Base-by-base conservation (phyloP, 78 protist species). In the Isochrysis galbana region DNA sequence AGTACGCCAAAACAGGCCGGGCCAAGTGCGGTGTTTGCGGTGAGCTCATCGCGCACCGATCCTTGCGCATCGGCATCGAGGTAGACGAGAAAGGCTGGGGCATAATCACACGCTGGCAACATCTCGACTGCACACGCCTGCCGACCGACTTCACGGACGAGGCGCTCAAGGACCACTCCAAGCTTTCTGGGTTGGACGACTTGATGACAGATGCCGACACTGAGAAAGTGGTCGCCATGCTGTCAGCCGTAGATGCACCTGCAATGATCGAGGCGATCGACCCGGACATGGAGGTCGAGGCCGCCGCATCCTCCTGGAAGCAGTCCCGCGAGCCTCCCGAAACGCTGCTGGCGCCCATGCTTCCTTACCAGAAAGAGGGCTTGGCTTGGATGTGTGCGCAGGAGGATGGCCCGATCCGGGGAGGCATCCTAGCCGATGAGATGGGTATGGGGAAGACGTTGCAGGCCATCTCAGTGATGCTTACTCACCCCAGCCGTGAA, bases 371-470 rank as follows among this genome's bases (percentile, higher is more conserved):
- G 91, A 10, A 22, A 17, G 93, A 86, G 47, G 94, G 95, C 34
- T 70, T 93, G 25, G 92, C 84, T 45, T 95, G 96, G 96, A 54
- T 95, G 91, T 5, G 46, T 38, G 41, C 39, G 67, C 96, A 95
- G 78, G 96, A 94, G 90, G 88, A 29, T 23, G 38, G 55, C 26
- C 36, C 0, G 19, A 17, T 45, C 51, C 32, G 54, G 22, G 93
- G 93, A 0, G 93, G 93, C 61, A 91, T 55, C n/a, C 82, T 93
- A 1, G 95, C 97, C 25, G 96, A 96, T 44, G 96, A 96, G 90
- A 95, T 95, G 97, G 97, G 97, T 7, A 88, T 94, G 92, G 97
- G 97, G 38, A 96, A 96, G 93, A 96, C 97, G 25, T 54, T 95
- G 25, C 97, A 96, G 84, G 92, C 95, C 32, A 93, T 96, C 91